Percentiles rank a stretch among this genome's conserved stretches.
These are phyloP conservation scores for Colletotrichum tropicicola DNA, from an alignment of 2,329 filamentous ascomycete species.

Conservation along the genomic window DNA sequence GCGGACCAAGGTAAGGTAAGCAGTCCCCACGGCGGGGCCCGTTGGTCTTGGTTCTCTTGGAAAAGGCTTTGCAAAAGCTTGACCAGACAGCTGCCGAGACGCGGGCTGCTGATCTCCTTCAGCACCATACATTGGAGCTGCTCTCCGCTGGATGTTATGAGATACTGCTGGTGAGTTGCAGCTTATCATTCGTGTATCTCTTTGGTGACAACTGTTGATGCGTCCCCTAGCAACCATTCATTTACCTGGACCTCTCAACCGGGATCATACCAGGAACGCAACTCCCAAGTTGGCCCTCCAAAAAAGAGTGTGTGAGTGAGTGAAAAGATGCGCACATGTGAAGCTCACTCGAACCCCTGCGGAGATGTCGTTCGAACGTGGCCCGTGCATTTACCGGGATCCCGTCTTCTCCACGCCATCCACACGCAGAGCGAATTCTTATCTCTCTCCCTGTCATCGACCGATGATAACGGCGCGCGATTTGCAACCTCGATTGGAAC, in stretches of 20 bases:
- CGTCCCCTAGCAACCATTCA: no score
- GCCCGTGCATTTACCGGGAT: not conserved
- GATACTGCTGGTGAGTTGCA: no score
- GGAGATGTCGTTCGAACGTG: constrained; percentile 16
- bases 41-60: constrained; percentile 17
- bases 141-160: no score
- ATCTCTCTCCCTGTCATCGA: constrained; percentile 23
- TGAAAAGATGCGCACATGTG: not conserved
- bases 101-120: no score
- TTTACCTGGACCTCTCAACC: no score
- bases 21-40: constrained; percentile 1
- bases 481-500: constrained; percentile 16
- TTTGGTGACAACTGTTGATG: no score
- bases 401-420: constrained; percentile 23
- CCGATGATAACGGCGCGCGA: constrained; percentile 9
- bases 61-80: constrained; percentile 29
- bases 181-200: no score
- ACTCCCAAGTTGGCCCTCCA: not conserved
- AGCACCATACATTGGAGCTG: no score
- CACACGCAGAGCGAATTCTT: constrained; percentile 27
- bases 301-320: not conserved
- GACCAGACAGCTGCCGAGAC: not conserved
- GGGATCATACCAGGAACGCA: not conserved
- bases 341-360: not conserved
- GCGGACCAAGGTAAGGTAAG: not conserved